These are phyloP conservation scores for Cucurbita maxima DNA, from an alignment of 306 rosid species.

Conservation along the genomic window DNA sequence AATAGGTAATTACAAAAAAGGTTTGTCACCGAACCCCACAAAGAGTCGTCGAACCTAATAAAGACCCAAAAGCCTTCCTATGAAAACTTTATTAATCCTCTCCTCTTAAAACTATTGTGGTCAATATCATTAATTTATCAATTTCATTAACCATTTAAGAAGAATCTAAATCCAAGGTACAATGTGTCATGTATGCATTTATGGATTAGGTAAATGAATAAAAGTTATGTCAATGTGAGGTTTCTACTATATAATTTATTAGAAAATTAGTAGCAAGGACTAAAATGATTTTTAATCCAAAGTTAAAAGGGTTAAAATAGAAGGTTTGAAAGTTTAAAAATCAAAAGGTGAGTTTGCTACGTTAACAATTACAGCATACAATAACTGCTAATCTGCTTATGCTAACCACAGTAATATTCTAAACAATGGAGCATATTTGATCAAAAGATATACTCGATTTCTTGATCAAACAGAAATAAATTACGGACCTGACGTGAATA, in stretches of 20 bases:
- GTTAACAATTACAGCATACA: neutral
- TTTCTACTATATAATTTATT: no score
- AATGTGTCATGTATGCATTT: no score
- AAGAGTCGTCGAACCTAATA: no score
- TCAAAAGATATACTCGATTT: neutral
- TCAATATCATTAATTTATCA: no score
- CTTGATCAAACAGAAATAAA: neutral
- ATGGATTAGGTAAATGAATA: no score
- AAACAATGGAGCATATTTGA: neutral
- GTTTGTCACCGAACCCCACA: neutral
- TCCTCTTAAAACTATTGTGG: no score
- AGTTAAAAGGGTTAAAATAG: neutral
- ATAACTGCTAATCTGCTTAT: neutral
- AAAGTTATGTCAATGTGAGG: no score
- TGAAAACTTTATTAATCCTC: no score
- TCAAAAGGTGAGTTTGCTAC: neutral
- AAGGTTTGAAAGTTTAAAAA: neutral
- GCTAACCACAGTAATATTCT: neutral
- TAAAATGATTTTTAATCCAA: neutral
- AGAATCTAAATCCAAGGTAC: no score
- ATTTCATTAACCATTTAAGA: no score
- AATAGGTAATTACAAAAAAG: no score
- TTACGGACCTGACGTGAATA: conserved; percentile 86
- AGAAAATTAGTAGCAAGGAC: neutral
- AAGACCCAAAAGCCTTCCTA: no score